Base-by-base conservation (phyloP, 2,329 filamentous ascomycete species). In the Lecanicillium sp. region DNA sequence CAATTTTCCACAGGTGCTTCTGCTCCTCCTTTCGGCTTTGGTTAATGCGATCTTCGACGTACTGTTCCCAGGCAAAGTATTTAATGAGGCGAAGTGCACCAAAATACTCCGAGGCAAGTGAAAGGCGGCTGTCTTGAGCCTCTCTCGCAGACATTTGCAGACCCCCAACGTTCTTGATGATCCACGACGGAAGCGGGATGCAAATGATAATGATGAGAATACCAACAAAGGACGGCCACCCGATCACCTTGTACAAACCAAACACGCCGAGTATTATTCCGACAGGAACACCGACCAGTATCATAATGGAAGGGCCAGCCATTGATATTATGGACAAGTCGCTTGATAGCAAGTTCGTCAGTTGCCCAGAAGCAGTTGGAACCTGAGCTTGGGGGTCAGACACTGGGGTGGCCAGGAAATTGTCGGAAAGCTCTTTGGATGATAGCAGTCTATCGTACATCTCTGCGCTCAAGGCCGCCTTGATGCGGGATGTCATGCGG, bases 1-100 rank as follows among this genome's bases (percentile, higher is more conserved):
- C 79, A 22, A 88, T 77, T 25, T 79, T 79, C 19, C 81, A 61
- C 14, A 88, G 61, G 46, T 78, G 75, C 50, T 85, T 66, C 44
- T 77, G 73, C 48, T 79, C 74, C 3, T 61, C 56, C 10, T 56
- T 50, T 3, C 74, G 68, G 8, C 71, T 63, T 4, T 63, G 55
- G 19, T 70, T 62, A 40, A 79, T 68, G 35, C 64, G 67, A 10
- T 67, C 58, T 7, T 66, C 62, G 44, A 73, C 67, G 17, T 69
- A 62, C n/a, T 66, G 61, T 47, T 79, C 74, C 75, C 74, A 79
- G 2, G 69, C 71, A 53, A 79, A 77, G 47, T 77, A 78, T 49
- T 79, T 79, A 55, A 79, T 67, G 13, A 71, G 71, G 12, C 69
- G 66, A 40, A 79, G 76, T 5, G 74, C 74, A 17, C 65, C 57